Evolutionary conservation across 1,139 yeast species (phyloP).

Genomic region (Protomyces macrosporus): DNA sequence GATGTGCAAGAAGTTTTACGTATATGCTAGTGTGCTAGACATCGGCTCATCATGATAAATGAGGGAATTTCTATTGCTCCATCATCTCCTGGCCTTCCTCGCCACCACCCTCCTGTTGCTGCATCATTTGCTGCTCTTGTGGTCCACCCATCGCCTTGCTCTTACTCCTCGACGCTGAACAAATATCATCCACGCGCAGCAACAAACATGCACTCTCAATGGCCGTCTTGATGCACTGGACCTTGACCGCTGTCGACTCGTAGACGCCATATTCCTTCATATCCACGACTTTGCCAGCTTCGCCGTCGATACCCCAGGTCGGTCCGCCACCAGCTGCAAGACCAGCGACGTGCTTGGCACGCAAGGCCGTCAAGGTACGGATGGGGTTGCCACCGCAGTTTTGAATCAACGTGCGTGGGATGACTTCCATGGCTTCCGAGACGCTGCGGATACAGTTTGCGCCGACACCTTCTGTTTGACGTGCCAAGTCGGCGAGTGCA

Average conservation of each 20-base stretch:
- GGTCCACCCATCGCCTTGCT: constrained; percentile 33
- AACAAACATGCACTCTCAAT: constrained; percentile 94
- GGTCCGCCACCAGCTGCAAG: constrained; percentile 39
- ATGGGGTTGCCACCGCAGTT: constrained; percentile 98
- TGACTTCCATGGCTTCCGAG: constrained; percentile 96
- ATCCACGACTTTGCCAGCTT: constrained; percentile 85
- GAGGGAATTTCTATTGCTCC: constrained; percentile 4
- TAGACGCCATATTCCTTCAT: constrained; percentile 95
- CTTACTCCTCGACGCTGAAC: constrained; percentile 76
- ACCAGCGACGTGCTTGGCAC: constrained; percentile 96
- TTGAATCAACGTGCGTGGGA: constrained; percentile 93
- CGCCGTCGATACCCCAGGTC: constrained; percentile 93
- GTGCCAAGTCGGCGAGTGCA: constrained; percentile 80
- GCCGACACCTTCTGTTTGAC: constrained; percentile 85
- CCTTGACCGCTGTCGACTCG: constrained; percentile 98
- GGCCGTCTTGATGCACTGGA: constrained; percentile 93
- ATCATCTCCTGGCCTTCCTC: constrained; percentile 18
- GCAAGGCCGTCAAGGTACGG: constrained; percentile 75
- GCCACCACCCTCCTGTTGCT: constrained; percentile 4
- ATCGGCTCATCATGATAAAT: not conserved
- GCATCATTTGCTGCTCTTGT: constrained; percentile 27
- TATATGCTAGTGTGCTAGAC: not conserved
- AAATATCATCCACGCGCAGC: constrained; percentile 94
- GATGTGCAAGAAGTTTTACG: not conserved
- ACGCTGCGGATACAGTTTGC: constrained; percentile 99